Base-by-base conservation (phyloP, 768 basidiomycete species). In the Leccinum obscurum region DNA sequence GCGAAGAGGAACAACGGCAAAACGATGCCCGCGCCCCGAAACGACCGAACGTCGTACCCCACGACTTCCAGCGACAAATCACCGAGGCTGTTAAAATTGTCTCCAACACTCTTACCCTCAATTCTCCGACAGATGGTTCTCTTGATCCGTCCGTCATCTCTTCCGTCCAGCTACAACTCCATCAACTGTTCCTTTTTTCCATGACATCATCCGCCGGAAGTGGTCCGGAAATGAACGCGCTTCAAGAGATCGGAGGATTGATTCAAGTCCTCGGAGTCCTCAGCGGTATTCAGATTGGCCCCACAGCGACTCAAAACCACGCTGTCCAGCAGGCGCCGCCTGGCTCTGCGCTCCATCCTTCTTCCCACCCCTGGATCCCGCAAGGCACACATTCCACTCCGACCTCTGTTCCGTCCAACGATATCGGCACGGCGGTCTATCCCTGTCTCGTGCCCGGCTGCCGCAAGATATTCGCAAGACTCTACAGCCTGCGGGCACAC, bases 261-360 rank as follows among this genome's bases (percentile, higher is more conserved):
- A 89, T 92, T 58, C 90, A 92, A 66, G 88, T 92, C 63, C 81
- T 93, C 49, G 90, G 90, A 20, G 87, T 92, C 35, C 81, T 93
- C 60, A 89, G 86, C 62, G 89, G 87, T 2, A 86, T 90, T 48
- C 88, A 85, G 65, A 92, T 93, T 55, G 80, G 76, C 10, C 72
- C 77, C 17, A 63, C 77, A 30, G 54, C 68, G 49, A 77, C 81
- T 7, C 60, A 61, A 7, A 62, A 58, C 61, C 69, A 79, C 52
- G 52, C 60, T 26, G 50, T 77, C 56, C 60, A 57, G 20, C 65
- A 59, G 26, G n/a, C 10, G 20, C 52, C 63, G 32, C 64, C 74
- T 22, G 66, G 64, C 20, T 74, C 80, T n/a, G 66, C 75, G 8
- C 70, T 73, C 59, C 74, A 73, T 24, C 67, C 24, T 15, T 11